Conservation (phyloP, 2,329 filamentous ascomycete species). For the Beauveria sp. region DNA sequence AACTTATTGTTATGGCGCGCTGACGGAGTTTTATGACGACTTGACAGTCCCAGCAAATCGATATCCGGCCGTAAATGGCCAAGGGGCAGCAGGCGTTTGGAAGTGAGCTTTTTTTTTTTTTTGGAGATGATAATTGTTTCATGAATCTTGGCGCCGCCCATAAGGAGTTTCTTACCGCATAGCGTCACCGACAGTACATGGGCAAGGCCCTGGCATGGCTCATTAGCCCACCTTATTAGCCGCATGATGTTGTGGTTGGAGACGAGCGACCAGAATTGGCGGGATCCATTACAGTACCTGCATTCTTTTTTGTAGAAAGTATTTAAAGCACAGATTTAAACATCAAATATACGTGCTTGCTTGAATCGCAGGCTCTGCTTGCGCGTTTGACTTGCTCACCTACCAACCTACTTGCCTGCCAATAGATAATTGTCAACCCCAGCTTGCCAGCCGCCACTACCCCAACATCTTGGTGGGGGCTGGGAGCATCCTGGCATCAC, state of each 20-base stretch:
- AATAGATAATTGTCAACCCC: too few relatives aligned
- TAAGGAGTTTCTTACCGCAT: too few relatives aligned
- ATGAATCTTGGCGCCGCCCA: neutral
- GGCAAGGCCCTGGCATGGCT: neutral
- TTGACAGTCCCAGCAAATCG: neutral
- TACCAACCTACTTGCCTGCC: too few relatives aligned
- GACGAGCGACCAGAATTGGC: neutral
- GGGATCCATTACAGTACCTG: neutral
- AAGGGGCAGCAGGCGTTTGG: neutral
- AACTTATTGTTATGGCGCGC: neutral
- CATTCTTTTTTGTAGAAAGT: neutral
- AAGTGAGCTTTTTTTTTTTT: neutral
- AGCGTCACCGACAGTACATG: too few relatives aligned
- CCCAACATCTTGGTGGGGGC: neutral
- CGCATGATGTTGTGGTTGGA: neutral
- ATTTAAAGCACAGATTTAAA: neutral
- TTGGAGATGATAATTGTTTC: neutral
- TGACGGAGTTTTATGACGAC: neutral
- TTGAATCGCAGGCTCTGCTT: neutral
- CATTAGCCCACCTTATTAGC: neutral
- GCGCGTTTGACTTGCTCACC: too few relatives aligned
- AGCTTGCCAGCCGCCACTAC: neutral
- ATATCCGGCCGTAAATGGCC: neutral
- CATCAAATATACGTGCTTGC: too few relatives aligned
- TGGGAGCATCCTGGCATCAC: neutral